Percentiles rank a stretch among this genome's conserved stretches.
These are phyloP conservation scores for Strobilomyces confusus DNA, from an alignment of 768 basidiomycete species.

Conservation along the genomic window DNA sequence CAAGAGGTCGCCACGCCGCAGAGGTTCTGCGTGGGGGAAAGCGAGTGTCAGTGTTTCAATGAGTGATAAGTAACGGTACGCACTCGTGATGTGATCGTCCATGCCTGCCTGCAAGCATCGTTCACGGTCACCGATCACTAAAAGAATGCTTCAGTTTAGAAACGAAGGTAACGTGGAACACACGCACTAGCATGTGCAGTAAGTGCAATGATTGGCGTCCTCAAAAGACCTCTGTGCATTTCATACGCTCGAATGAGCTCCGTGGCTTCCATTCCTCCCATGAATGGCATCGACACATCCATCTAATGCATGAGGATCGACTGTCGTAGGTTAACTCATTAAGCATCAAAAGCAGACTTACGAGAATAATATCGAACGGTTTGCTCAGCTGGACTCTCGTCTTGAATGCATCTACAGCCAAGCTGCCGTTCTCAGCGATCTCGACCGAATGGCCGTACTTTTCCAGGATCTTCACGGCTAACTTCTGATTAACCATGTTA, in stretches of 20 bases:
- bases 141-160: conserved; percentile 8
- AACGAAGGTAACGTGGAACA: background rate
- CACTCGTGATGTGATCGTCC: conserved; percentile 84
- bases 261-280: conserved; percentile 98
- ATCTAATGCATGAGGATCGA: conserved; percentile 50
- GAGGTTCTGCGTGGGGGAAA: conserved; percentile 50
- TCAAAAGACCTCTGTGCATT: conserved; percentile 58
- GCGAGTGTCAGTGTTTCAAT: background rate
- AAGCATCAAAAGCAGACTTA: conserved; percentile 37
- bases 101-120: conserved; percentile 74
- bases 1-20: conserved; percentile 73
- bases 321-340: background rate
- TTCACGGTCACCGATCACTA: conserved; percentile 88
- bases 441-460: conserved; percentile 94
- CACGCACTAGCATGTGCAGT: conserved; percentile 94
- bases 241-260: conserved; percentile 87
- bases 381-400: conserved; percentile 61
- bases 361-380: conserved; percentile 90
- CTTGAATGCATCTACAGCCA: conserved; percentile 92
- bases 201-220: conserved; percentile 91
- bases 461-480: conserved; percentile 95
- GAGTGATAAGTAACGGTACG: conserved; percentile 23
- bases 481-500: conserved; percentile 92
- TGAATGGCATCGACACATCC: conserved; percentile 98
- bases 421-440: conserved; percentile 94